phyloP scores from a whole-genome alignment of 1,139 yeast species.

The Candida sanyaensis region DNA sequence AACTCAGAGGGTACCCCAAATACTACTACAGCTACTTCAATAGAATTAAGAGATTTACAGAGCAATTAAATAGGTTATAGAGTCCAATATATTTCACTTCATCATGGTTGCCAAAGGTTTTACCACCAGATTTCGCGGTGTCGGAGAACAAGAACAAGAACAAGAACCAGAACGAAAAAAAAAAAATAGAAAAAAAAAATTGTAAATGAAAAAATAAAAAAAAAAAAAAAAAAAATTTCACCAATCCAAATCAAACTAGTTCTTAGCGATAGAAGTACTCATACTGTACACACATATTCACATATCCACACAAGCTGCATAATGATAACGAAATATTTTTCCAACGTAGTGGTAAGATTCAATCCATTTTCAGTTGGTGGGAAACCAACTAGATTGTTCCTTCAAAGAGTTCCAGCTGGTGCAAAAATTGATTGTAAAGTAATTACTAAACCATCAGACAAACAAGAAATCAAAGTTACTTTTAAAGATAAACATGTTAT shows the following conservation, averaged over 20 bases:
- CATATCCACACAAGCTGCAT: background rate
- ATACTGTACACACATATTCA: background rate
- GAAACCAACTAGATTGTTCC: constrained; percentile 76
- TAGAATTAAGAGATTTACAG: background rate
- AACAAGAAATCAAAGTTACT: constrained; percentile 69
- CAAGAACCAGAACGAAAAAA: too few relatives aligned
- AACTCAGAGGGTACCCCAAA: background rate
- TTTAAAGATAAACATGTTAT: constrained; percentile 79
- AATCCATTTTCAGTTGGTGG: constrained; percentile 79
- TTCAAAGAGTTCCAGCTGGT: constrained; percentile 77
- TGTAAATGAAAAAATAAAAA: too few relatives aligned
- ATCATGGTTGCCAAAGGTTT: background rate
- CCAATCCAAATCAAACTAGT: background rate
- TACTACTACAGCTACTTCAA: background rate
- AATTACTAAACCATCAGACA: constrained; percentile 45
- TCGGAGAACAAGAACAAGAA: too few relatives aligned
- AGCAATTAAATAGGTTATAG: background rate
- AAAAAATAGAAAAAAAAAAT: background rate
- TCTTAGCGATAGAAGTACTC: too few relatives aligned
- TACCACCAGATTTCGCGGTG: too few relatives aligned
- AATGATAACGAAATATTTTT: constrained; percentile 86
- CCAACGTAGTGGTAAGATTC: constrained; percentile 75
- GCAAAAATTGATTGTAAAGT: constrained; percentile 60
- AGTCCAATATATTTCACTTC: background rate
- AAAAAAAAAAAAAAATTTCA: constrained; percentile 6